Conservation (phyloP, 2,329 filamentous ascomycete species). For the Helotiales sp. region DNA sequence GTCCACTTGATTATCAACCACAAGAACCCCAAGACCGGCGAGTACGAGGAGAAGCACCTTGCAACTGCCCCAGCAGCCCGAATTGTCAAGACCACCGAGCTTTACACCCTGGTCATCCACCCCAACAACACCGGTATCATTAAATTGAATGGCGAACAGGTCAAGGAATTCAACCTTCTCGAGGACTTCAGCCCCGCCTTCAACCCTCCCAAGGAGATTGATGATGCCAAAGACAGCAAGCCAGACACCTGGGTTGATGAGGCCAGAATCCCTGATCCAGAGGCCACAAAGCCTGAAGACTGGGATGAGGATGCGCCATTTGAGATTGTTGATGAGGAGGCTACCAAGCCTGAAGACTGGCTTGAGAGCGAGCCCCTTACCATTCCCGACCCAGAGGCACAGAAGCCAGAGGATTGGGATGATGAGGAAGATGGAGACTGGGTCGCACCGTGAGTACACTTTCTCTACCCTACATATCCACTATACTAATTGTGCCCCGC, state of each 20-base stretch:
- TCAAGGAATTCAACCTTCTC: conserved; percentile 86
- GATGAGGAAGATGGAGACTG: conserved; percentile 99
- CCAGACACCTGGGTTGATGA: conserved; percentile 95
- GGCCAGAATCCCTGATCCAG: conserved; percentile 85
- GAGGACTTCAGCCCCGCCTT: conserved; percentile 93
- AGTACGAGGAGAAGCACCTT: conserved; percentile 99
- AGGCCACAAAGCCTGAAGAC: conserved; percentile 94
- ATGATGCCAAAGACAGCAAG: conserved; percentile 91
- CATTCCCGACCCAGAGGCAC: conserved; percentile 87
- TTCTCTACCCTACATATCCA: too few species aligned
- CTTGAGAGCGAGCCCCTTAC: conserved; percentile 83
- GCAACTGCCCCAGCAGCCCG: conserved; percentile 78
- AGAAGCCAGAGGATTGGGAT: conserved; percentile 99
- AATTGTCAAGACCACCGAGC: conserved; percentile 87
- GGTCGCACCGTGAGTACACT: conserved; percentile 47
- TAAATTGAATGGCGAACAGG: conserved; percentile 84
- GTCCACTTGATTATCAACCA: conserved; percentile 98
- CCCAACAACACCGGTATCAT: conserved; percentile 95
- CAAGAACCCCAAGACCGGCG: conserved; percentile 99
- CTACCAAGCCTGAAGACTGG: conserved; percentile 92
- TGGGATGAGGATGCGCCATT: conserved; percentile 99
- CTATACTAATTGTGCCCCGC: background rate
- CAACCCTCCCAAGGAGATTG: conserved; percentile 93
- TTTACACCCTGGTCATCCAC: conserved; percentile 96
- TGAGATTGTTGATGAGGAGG: conserved; percentile 93